These are phyloP conservation scores for Pseudoturritis turrita DNA, from an alignment of 345 rosid genomes.

Conservation along the genomic window DNA sequence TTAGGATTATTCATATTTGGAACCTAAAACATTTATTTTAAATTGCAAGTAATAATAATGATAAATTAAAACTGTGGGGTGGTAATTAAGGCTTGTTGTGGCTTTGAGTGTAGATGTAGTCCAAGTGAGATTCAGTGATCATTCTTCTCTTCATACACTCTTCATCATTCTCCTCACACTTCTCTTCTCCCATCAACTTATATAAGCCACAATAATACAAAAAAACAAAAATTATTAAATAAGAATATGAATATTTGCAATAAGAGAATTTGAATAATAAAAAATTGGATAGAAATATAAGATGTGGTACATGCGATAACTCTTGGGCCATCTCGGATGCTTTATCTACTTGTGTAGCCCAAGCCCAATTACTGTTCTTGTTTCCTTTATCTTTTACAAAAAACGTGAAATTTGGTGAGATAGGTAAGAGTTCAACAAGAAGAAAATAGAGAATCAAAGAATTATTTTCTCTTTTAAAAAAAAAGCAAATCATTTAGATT, in stretches of 20 bases:
- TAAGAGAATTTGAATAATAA: neutral
- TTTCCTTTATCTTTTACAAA: neutral
- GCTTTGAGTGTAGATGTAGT: conserved; percentile 76
- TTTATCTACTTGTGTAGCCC: neutral
- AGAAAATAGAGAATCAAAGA: neutral
- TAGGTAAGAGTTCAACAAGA: neutral
- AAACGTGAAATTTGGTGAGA: neutral
- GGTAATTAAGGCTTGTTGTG: conserved; percentile 35
- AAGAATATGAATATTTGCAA: neutral
- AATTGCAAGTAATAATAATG: neutral
- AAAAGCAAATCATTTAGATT: neutral
- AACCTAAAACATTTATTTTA: neutral
- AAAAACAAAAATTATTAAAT: neutral
- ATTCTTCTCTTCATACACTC: conserved; percentile 64
- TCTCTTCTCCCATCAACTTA: conserved; percentile 55
- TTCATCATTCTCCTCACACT: conserved; percentile 44
- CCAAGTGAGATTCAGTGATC: conserved; percentile 72
- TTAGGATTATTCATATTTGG: neutral
- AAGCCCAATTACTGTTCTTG: conserved; percentile 7
- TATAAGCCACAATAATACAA: neutral
- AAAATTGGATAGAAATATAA: neutral
- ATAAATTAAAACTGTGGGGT: neutral
- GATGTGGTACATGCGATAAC: neutral
- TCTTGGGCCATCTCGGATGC: conserved; percentile 21
- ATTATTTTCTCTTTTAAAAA: neutral